Evolutionary conservation across 1,284 basidiomycete genomes (phyloP).

Genomic region (Schizophyllum amplum): DNA sequence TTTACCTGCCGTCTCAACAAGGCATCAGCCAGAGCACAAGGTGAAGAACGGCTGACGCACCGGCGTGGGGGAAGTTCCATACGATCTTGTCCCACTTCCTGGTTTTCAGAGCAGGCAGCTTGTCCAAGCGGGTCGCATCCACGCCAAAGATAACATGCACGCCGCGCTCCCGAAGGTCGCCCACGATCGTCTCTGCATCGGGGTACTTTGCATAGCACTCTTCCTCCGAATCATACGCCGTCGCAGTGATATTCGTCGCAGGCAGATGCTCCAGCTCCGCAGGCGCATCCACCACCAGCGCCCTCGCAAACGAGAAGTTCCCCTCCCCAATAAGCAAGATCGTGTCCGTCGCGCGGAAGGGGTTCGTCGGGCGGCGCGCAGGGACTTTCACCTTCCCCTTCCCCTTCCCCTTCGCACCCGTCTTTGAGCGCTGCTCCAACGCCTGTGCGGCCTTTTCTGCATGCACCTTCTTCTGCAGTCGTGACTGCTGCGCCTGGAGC

Average conservation of each 20-base stretch:
- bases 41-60: slow-evolving; percentile 34
- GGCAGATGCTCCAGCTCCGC: slow-evolving; percentile 45
- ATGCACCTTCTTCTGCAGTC: slow-evolving; percentile 52
- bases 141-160: slow-evolving; percentile 76
- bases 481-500: slow-evolving; percentile 58
- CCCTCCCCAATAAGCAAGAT: slow-evolving; percentile 93
- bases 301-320: slow-evolving; percentile 88
- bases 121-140: slow-evolving; percentile 77
- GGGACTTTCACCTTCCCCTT: slow-evolving; percentile 19
- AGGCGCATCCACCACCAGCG: slow-evolving; percentile 59
- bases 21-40: slow-evolving; percentile 7
- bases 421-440: background rate
- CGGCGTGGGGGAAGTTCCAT: slow-evolving; percentile 97
- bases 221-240: slow-evolving; percentile 78
- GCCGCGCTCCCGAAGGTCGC: slow-evolving; percentile 47
- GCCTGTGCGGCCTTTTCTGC: slow-evolving; percentile 40
- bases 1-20: slow-evolving; percentile 47
- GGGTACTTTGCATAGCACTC: slow-evolving; percentile 83
- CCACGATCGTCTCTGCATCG: slow-evolving; percentile 61
- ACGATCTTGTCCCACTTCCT: slow-evolving; percentile 73
- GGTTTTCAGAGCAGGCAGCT: slow-evolving; percentile 43
- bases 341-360: slow-evolving; percentile 68
- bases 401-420: slow-evolving; percentile 37
- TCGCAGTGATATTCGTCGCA: slow-evolving; percentile 71
- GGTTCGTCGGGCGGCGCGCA: slow-evolving; percentile 44